These are phyloP conservation scores for Fremontodendron californicum DNA, from an alignment of 345 rosid species.

Conservation along the genomic window DNA sequence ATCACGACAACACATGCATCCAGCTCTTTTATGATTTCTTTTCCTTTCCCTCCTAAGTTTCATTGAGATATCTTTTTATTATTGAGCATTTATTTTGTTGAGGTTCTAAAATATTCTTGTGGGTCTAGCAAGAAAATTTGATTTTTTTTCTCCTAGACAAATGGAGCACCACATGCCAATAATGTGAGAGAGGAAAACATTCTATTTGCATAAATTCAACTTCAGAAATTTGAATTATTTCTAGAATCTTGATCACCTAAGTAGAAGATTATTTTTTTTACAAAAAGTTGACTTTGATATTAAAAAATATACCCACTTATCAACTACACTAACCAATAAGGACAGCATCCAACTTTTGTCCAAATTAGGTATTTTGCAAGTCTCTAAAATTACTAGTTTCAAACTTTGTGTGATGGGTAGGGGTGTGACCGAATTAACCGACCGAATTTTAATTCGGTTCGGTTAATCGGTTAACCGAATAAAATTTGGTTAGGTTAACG, in stretches of 20 bases:
- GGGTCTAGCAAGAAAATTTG: background rate
- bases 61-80: background rate
- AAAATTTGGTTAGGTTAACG: too few species aligned
- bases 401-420: background rate
- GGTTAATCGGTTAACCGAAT: too few species aligned
- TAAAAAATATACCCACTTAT: too few species aligned
- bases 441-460: too few species aligned
- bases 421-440: too few species aligned
- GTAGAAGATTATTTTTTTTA: too few species aligned
- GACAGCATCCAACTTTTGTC: too few species aligned
- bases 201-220: background rate
- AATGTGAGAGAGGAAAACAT: background rate
- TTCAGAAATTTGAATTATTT: too few species aligned
- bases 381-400: background rate
- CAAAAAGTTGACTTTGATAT: too few species aligned
- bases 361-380: background rate
- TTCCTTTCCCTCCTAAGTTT: background rate
- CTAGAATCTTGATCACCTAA: too few species aligned
- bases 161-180: background rate
- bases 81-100: background rate
- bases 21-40: background rate
- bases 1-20: constrained; percentile 2
- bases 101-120: background rate
- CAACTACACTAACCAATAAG: too few species aligned
- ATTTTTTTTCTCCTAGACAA: background rate